Base-by-base conservation (phyloP, 805 yeast species). In the Torulaspora maleeae region DNA sequence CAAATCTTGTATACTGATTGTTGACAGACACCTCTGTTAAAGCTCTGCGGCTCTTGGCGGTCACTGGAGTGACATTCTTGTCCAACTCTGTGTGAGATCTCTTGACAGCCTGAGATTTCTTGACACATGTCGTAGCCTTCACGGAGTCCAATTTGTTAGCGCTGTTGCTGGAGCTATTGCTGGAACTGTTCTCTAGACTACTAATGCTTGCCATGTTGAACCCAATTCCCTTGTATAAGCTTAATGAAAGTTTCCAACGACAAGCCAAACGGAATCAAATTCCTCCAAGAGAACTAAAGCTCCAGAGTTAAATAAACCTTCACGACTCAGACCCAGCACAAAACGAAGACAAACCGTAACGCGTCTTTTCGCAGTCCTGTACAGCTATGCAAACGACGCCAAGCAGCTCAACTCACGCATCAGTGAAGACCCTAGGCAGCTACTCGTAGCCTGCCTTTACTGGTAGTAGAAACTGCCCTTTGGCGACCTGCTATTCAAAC, bases 1-100 rank as follows among this genome's bases (percentile, higher is more conserved):
- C 37, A 42, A 42, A 38, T 36, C 32, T 45, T 22, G 28, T 11
- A 8, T 35, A 35, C 32, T 39, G 51, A 28, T 22, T 41, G 38
- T 48, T 44, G 10, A 50, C 44, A 7, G 54, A 48, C 2, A 50
- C 54, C 17, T 50, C 54, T n/a, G 50, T 45, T 22, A 50, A 37
- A 2, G 54, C 54, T 22, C 54, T 43, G 25, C 53, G 44, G 30
- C 30, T 48, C 27, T 37, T 44, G 22, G 39, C 43, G 27, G 36
- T 29, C 42, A 43, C 38, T n/a, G 51, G 51, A 10, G 51, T 48
- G 11, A 42, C 27, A 13, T 19, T 33, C 32, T 35, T 36, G 17
- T 35, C 36, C 2, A 33, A 15, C 13, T 29, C 34, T 15, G 37
- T 36, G 11, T 19, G 16, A 8, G 41, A 35, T 24, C 44, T 28